Base-by-base conservation (phyloP, 768 basidiomycete genomes). In the Postia placenta region DNA sequence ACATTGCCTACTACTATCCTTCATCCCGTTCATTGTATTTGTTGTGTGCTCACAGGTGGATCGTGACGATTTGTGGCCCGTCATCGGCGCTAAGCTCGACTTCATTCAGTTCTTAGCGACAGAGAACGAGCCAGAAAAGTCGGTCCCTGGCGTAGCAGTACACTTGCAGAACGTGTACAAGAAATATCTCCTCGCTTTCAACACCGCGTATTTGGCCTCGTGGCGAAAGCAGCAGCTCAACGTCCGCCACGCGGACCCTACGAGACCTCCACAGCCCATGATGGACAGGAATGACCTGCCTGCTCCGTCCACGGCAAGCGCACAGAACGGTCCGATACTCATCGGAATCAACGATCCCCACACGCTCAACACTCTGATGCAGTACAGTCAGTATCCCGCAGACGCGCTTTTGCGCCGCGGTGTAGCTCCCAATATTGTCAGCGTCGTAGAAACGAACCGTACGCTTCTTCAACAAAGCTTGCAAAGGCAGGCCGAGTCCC, bases 61-160 rank as follows among this genome's bases (percentile, higher is more conserved):
- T 2, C 45, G 47, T 37, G 45, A 74, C 42, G 83, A 85, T 26
- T 52, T 71, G 50, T 88, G 86, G 86, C 58, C 74, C 14, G 67
- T 82, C 41, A 77, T 89, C 48, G 86, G 76, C n/a, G 86, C 75
- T 17, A 74, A 74, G 19, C 70, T 89, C 64, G 81, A 79, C 15
- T 79, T 82, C 56, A 73, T 82, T 2, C 73, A 80, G 46, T 85
- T 87, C 54, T 81, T 81, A 2, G 81, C 73, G 4, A 75, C 67
- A 9, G 81, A 78, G 1, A 63, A 69, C 5, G 80, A 85, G 51
- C 83, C 85, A 11, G 70, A 77, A 4, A 80, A 77, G 56, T 73
- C 75, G 23, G 81, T 80, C 3, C 84, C 85, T 2, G 80, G 65
- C 22, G 71, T 77, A 23, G 86, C 83, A 0, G 74, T 74, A 45